A percentile compares a stretch with the other conserved stretches of the same genome.
Evolutionary conservation across 768 basidiomycete genomes (phyloP).

Genomic region (Leccinum truebloodii): DNA sequence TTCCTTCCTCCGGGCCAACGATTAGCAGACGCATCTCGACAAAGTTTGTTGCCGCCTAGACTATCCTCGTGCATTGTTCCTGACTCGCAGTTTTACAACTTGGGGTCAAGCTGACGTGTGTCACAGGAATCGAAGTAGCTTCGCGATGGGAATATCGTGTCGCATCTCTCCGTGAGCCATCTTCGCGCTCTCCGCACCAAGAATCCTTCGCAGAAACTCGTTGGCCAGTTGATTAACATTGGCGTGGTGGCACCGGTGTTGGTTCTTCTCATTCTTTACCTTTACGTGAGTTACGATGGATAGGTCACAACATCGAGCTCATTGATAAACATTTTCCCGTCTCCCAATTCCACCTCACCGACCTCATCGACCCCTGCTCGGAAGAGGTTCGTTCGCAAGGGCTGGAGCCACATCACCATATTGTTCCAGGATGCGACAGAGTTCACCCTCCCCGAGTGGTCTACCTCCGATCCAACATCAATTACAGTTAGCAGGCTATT

Average conservation of each 20-base stretch:
- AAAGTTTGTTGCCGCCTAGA: conserved; percentile 28
- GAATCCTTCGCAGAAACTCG: conserved; percentile 46
- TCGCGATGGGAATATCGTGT: conserved; percentile 71
- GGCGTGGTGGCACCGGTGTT: conserved; percentile 67
- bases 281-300: neutral
- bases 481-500: conserved; percentile 52
- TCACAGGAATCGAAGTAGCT: conserved; percentile 61
- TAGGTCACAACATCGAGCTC: conserved; percentile 63
- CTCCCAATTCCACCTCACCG: conserved; percentile 64
- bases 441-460: conserved; percentile 65
- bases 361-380: conserved; percentile 75
- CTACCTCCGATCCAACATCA: conserved; percentile 50
- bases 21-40: conserved; percentile 28
- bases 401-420: conserved; percentile 74
- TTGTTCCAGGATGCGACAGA: conserved; percentile 71
- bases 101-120: conserved; percentile 68
- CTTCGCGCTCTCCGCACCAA: conserved; percentile 34
- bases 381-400: conserved; percentile 58
- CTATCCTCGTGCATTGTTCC: neutral
- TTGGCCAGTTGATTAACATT: conserved; percentile 67
- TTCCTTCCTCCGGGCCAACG: conserved; percentile 38
- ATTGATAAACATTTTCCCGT: conserved; percentile 66
- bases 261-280: neutral
- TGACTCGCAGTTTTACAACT: conserved; percentile 51
- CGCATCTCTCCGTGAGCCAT: conserved; percentile 51